Base-by-base conservation (phyloP, 306 rosid genomes). In the Myrica gale region DNA sequence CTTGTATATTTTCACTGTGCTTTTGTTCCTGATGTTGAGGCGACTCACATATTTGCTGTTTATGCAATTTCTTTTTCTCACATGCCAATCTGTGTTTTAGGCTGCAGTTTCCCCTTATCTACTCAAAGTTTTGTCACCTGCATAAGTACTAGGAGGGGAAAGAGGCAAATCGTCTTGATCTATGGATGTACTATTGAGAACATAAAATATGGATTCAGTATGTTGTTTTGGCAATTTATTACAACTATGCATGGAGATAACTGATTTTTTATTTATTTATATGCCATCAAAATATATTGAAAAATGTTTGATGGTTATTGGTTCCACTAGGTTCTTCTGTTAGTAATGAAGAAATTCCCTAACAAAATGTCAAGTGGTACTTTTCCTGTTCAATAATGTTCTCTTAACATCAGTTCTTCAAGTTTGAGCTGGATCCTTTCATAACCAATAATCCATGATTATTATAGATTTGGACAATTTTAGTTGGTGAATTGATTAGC, bases 1-100 rank as follows among this genome's bases (percentile, higher is more conserved):
- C 44, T 79, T 79, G 26, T 56, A 48, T 52, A 71, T 73, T 74
- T 21, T 46, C n/a, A 41, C n/a, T 74, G 21, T 67, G 12, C 43
- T 62, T 63, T 73, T 68, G 4, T 68, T 69, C 42, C 41, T 13
- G 51, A 68, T 62, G 3, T 9, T 20, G 39, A 68, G 58, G 47
- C 9, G 13, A 43, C 19, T 12, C 55, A 5, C 44, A 58, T 41
- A 42, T 16, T 66, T 66, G 9, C 42, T 41, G 3, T 9, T 66
- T 42, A 7, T 16, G 41, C 42, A n/a, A 13, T 37, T 21, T 7
- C 37, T 37, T 39, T 37, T 62, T 9, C 46, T 4, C 11, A 37
- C 37, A 16, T 65, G 69, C 7, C 1, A 42, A 12, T 9, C 21
- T 17, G 47, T 16, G 48, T 41, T 65, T 19, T 41, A 8, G 50